Conservation (phyloP, 2,329 filamentous ascomycete genomes). For the Colletotrichum liriopes region DNA sequence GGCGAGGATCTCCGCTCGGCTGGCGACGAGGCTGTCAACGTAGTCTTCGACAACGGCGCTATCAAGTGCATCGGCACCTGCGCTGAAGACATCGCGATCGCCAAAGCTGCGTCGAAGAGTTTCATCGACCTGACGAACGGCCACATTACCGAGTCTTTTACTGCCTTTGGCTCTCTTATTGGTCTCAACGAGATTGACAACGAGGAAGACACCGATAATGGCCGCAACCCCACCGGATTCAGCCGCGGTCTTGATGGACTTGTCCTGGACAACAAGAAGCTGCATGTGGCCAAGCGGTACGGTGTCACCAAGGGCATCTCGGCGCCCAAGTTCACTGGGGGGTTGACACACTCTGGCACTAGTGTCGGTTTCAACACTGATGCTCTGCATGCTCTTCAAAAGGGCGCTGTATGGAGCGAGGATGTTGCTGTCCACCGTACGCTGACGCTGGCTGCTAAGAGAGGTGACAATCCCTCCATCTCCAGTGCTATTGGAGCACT, state of each 20-base stretch:
- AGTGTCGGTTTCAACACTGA: constrained; percentile 72
- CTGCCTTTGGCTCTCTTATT: constrained; percentile 72
- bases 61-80: constrained; percentile 73
- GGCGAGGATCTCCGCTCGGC: constrained; percentile 51
- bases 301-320: constrained; percentile 74
- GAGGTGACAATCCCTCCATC: constrained; percentile 62
- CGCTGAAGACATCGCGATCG: constrained; percentile 57
- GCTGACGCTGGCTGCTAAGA: constrained; percentile 64
- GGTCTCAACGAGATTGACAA: constrained; percentile 76
- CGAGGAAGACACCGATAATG: constrained; percentile 70
- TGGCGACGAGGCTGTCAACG: constrained; percentile 56
- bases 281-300: constrained; percentile 66
- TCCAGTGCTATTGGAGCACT: constrained; percentile 69
- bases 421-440: constrained; percentile 74
- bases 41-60: constrained; percentile 67
- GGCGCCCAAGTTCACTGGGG: constrained; percentile 63
- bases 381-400: constrained; percentile 61
- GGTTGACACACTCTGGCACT: constrained; percentile 67
- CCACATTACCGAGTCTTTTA: constrained; percentile 73
- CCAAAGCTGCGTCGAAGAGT: constrained; percentile 52
- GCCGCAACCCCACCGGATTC: constrained; percentile 63
- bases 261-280: constrained; percentile 69
- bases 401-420: constrained; percentile 66
- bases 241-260: constrained; percentile 73
- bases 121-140: constrained; percentile 70